Conservation (phyloP, 1,284 basidiomycete species). For the Trametes polyzona region DNA sequence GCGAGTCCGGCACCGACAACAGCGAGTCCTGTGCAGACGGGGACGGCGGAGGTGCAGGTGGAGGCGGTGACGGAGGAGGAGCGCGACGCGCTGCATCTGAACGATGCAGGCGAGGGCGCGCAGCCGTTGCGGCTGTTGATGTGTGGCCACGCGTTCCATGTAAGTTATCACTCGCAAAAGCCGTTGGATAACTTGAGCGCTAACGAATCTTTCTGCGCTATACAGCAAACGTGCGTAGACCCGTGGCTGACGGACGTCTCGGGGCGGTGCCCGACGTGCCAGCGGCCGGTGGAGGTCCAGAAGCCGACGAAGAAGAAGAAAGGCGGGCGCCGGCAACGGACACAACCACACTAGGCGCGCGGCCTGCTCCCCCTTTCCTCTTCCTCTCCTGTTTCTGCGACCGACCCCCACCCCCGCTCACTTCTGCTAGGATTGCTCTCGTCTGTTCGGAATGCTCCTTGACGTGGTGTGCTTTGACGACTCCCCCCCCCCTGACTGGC, state of each 20-base stretch:
- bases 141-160: constrained; percentile 85
- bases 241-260: constrained; percentile 79
- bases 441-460: no score
- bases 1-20: no score
- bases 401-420: not conserved
- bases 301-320: constrained; percentile 31
- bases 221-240: constrained; percentile 77
- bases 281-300: constrained; percentile 52
- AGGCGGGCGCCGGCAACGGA: constrained; percentile 12
- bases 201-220: not conserved
- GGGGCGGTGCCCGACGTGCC: constrained; percentile 80
- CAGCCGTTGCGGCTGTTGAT: constrained; percentile 72
- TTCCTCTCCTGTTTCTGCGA: no score
- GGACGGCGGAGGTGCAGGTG: constrained; percentile 37
- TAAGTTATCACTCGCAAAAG: constrained; percentile 46
- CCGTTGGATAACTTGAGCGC: not conserved
- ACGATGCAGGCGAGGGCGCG: constrained; percentile 72
- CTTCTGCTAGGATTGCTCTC: no score
- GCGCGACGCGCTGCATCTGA: constrained; percentile 49
- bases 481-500: no score
- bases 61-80: constrained; percentile 47
- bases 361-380: not conserved
- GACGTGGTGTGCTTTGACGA: not conserved
- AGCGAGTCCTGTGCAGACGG: constrained; percentile 2
- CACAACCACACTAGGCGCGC: not conserved